Percentiles rank a stretch among this genome's conserved stretches.
Conservation (phyloP, 148 eudicot species). For the Nepenthes gracilis region DNA sequence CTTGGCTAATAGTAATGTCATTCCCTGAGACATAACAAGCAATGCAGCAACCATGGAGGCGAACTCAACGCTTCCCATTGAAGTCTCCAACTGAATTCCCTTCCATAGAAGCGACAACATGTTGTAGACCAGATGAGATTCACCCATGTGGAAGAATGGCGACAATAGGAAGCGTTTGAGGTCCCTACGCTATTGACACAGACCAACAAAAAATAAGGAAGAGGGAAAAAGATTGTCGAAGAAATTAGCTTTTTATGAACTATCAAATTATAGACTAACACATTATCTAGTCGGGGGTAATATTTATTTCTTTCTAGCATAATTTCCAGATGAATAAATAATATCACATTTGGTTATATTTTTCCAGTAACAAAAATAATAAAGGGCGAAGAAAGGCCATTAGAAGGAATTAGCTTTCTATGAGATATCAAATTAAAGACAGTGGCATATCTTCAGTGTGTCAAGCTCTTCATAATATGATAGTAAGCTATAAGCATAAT, state of each 20-base stretch:
- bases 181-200: constrained; percentile 53
- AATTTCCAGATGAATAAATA: too few relatives aligned
- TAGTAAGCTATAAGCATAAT: too few relatives aligned
- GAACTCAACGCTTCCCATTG: constrained; percentile 71
- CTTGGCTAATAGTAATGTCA: constrained; percentile 59
- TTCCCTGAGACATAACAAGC: constrained; percentile 80
- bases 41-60: constrained; percentile 66
- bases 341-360: too few relatives aligned
- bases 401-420: not conserved
- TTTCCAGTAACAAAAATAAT: too few relatives aligned
- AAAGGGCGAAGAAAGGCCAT: not conserved
- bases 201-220: constrained; percentile 1
- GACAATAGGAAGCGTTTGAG: constrained; percentile 71
- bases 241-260: too few relatives aligned
- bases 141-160: constrained; percentile 74
- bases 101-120: constrained; percentile 94
- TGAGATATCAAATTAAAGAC: not conserved
- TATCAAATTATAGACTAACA: too few relatives aligned
- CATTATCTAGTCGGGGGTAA: too few relatives aligned
- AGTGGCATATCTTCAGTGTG: not conserved
- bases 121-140: constrained; percentile 80
- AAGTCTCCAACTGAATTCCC: constrained; percentile 68
- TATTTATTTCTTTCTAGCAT: too few relatives aligned
- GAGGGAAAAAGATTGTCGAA: too few relatives aligned
- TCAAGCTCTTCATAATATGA: not conserved